These are phyloP conservation scores for Colletotrichum orchidophilum DNA, from an alignment of 2,329 filamentous ascomycete genomes.

Conservation along the genomic window DNA sequence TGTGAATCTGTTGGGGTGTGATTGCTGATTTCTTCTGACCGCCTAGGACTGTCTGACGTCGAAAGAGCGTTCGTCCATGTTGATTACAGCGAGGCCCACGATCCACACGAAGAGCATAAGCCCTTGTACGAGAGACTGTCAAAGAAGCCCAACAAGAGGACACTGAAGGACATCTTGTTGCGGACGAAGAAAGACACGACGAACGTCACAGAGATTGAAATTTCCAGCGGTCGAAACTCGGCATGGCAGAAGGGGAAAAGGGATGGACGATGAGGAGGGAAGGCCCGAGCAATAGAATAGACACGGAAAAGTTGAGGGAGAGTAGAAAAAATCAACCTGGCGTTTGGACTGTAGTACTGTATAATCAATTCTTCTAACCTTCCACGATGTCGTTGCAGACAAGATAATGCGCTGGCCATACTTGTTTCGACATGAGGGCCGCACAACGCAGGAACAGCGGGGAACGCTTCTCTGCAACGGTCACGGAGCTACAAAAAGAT, in stretches of 20 bases:
- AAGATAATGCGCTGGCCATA: background rate
- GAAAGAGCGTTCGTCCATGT: constrained; percentile 57
- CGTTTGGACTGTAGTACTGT: constrained; percentile 1
- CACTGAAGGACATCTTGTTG: constrained; percentile 45
- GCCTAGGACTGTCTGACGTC: constrained; percentile 45
- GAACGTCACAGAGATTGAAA: constrained; percentile 17
- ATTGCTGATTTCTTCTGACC: background rate
- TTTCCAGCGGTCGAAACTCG: constrained; percentile 5
- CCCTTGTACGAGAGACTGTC: constrained; percentile 47
- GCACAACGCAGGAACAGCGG: background rate
- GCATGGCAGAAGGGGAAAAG: background rate
- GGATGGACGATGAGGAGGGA: background rate
- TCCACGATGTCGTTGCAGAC: background rate
- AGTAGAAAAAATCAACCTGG: constrained; percentile 2
- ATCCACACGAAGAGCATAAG: constrained; percentile 51
- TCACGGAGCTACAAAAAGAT: background rate
- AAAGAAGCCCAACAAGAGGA: constrained; percentile 38
- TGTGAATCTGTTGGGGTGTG: background rate
- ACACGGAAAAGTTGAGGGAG: background rate
- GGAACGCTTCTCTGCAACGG: background rate
- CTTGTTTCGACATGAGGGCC: background rate
- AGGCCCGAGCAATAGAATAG: background rate
- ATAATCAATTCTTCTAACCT: constrained; percentile 10
- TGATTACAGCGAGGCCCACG: constrained; percentile 50
- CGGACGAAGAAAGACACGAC: constrained; percentile 31